These are phyloP conservation scores for Phialophora chinensis DNA, from an alignment of 2,329 filamentous ascomycete species.

Conservation along the genomic window DNA sequence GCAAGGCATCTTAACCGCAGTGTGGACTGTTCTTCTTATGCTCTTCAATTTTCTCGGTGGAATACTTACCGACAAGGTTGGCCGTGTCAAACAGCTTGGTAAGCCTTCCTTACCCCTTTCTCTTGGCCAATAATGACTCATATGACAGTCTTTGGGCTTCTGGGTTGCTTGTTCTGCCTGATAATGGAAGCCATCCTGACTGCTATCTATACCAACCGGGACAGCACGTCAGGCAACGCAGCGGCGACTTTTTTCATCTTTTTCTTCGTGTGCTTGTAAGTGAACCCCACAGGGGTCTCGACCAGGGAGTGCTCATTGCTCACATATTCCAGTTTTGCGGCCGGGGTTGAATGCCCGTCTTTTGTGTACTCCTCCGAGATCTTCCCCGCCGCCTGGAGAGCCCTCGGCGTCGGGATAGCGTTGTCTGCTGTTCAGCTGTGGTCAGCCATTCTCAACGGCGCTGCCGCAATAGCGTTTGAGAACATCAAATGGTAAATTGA, in stretches of 20 bases:
- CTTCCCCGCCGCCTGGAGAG: slow-evolving; percentile 13
- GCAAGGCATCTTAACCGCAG: slow-evolving; percentile 1
- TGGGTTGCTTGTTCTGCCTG: too few relatives aligned
- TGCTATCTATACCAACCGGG: too few relatives aligned
- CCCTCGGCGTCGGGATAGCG: not conserved
- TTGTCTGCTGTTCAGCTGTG: slow-evolving; percentile 7
- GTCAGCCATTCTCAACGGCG: not conserved
- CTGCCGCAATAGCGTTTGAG: not conserved
- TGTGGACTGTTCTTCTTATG: slow-evolving; percentile 6
- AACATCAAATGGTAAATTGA: not conserved
- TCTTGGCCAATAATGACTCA: too few relatives aligned
- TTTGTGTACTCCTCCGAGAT: slow-evolving; percentile 11
- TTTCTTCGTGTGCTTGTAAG: too few relatives aligned
- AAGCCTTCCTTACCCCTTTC: not conserved
- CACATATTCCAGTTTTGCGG: slow-evolving; percentile 1
- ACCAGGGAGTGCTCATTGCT: not conserved
- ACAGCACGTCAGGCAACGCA: too few relatives aligned
- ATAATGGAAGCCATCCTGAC: too few relatives aligned
- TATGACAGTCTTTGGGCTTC: too few relatives aligned
- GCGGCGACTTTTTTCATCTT: too few relatives aligned
- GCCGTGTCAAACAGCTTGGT: slow-evolving; percentile 5
- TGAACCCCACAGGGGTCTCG: too few relatives aligned
- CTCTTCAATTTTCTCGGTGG: slow-evolving; percentile 9
- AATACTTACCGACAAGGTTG: slow-evolving; percentile 8
- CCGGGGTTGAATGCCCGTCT: slow-evolving; percentile 11